Evolutionary conservation across 768 basidiomycete species (phyloP).

Genomic region (Amanita molliuscula): DNA sequence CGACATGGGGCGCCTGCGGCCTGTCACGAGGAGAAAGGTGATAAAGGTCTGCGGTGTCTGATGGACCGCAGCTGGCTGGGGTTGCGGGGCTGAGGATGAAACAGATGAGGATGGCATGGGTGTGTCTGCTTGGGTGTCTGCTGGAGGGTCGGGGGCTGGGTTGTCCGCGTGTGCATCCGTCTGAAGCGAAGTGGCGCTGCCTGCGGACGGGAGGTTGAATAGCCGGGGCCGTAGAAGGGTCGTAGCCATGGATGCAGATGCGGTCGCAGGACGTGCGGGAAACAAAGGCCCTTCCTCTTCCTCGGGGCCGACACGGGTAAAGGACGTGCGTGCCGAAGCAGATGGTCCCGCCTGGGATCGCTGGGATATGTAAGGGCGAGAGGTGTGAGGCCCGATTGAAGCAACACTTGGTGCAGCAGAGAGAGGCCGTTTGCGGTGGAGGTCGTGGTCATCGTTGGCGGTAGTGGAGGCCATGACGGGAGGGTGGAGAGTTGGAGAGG

Average conservation of each 20-base stretch:
- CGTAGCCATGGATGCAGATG: neutral
- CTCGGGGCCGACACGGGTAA: slow-evolving; percentile 3
- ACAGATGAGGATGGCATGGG: neutral
- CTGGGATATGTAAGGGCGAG: neutral
- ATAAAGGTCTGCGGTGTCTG: slow-evolving; percentile 55
- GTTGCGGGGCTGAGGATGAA: neutral
- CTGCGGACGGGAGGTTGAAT: neutral
- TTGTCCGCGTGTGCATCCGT: neutral
- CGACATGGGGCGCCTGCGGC: slow-evolving; percentile 54
- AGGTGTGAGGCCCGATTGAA: neutral
- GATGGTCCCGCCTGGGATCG: neutral
- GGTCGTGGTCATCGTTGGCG: neutral
- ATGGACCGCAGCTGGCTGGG: slow-evolving; percentile 18
- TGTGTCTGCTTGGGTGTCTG: neutral
- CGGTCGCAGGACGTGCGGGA: slow-evolving; percentile 4
- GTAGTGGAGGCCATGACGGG: neutral
- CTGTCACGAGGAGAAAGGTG: slow-evolving; percentile 67
- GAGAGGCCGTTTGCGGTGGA: neutral
- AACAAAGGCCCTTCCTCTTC: slow-evolving; percentile 1
- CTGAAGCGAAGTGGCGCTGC: neutral
- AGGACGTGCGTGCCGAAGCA: slow-evolving; percentile 1
- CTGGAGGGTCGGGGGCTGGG: neutral
- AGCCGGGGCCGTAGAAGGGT: neutral
- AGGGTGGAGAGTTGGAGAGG: neutral
- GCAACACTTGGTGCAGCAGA: neutral